These are phyloP conservation scores for Wickerhamiella siamensis DNA, from an alignment of 805 yeast genomes.

Conservation along the genomic window DNA sequence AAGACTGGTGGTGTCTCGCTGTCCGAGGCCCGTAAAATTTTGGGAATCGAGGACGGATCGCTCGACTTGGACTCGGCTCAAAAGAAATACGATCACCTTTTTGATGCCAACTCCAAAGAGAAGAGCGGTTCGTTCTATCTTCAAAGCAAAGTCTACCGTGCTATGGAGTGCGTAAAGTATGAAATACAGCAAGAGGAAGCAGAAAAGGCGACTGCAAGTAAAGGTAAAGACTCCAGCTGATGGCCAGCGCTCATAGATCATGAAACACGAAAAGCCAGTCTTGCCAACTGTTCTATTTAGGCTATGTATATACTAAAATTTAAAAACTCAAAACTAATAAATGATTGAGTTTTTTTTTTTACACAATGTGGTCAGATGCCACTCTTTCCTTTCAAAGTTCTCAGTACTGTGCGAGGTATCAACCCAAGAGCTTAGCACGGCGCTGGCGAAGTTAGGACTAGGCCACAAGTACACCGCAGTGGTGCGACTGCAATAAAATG, in stretches of 20 bases:
- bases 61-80: conserved; percentile 39
- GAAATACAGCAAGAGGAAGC: conserved; percentile 38
- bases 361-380: no score
- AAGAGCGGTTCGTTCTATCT: conserved; percentile 92
- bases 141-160: conserved; percentile 86
- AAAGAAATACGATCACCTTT: conserved; percentile 65
- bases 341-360: no score
- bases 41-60: conserved; percentile 54
- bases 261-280: no score
- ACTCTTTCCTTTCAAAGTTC: no score
- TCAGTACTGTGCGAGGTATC: no score
- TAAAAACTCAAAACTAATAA: no score
- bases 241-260: background rate
- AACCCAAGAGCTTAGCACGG: no score
- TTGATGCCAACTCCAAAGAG: conserved; percentile 80
- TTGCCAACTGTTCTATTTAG: no score
- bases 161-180: conserved; percentile 76
- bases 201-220: conserved; percentile 4
- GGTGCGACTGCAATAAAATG: no score
- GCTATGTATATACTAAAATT: no score
- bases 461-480: no score
- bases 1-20: conserved; percentile 63
- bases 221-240: background rate
- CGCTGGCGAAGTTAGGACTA: no score
- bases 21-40: conserved; percentile 83